A percentile compares a stretch with the other conserved stretches of the same genome.
phyloP scores from a whole-genome alignment of 192 early-diverging fungal species.

The Spinellus fusiger region DNA sequence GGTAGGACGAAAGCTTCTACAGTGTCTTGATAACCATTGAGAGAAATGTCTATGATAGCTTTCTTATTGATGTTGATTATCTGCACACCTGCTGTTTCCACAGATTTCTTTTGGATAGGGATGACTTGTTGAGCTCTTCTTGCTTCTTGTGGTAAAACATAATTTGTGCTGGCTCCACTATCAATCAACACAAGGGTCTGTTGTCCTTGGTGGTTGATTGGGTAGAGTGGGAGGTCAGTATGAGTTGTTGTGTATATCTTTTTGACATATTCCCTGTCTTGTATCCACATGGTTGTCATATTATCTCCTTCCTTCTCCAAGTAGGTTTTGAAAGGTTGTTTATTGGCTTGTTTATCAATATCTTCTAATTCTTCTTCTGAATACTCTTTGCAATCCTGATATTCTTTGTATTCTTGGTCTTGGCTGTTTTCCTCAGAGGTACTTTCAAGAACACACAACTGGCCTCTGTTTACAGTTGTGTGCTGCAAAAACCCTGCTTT shows the following conservation, averaged over 20 bases:
- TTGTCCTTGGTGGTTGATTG: neutral
- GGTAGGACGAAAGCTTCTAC: neutral
- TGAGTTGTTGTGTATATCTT: neutral
- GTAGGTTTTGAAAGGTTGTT: neutral
- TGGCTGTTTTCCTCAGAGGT: neutral
- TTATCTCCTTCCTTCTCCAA: neutral
- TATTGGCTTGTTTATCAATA: neutral
- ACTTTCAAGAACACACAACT: neutral
- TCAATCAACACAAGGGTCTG: neutral
- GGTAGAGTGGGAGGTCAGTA: neutral
- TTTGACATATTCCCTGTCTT: neutral
- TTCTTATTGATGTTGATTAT: neutral
- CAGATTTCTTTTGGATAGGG: neutral
- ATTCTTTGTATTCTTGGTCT: too few species aligned
- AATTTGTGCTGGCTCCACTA: conserved; percentile 5
- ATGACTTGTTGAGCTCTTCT: neutral
- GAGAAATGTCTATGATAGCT: neutral
- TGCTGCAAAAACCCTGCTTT: conserved; percentile 8
- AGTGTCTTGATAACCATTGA: neutral
- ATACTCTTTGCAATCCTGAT: too few species aligned
- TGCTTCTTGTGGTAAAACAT: neutral
- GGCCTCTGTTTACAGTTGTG: neutral
- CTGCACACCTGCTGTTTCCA: neutral
- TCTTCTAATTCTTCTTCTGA: neutral
- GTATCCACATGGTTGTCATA: neutral